These are phyloP conservation scores for Ophioceras dolichostomum DNA, from an alignment of 2,329 filamentous ascomycete genomes.

Conservation along the genomic window DNA sequence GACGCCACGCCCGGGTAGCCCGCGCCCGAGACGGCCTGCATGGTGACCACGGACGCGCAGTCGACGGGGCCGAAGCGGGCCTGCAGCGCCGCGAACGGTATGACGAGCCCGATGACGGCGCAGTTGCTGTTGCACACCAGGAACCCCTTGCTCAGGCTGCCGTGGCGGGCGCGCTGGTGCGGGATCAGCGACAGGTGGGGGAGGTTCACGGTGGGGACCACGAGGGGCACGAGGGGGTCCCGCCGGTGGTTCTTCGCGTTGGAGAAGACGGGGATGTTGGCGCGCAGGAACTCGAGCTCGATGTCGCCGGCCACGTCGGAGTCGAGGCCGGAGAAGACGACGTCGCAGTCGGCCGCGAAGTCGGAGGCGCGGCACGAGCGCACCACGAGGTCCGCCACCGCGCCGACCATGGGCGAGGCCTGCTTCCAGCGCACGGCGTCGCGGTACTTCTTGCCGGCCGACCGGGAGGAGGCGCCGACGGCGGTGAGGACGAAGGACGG, in stretches of 20 bases:
- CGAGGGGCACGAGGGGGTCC: slow-evolving; percentile 79
- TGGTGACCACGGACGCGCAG: slow-evolving; percentile 66
- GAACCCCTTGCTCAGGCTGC: slow-evolving; percentile 68
- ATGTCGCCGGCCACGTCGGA: slow-evolving; percentile 86
- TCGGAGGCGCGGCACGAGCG: slow-evolving; percentile 72
- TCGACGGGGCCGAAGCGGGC: slow-evolving; percentile 76
- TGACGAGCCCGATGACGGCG: slow-evolving; percentile 90
- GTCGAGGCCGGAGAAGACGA: slow-evolving; percentile 89
- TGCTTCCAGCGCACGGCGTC: slow-evolving; percentile 97
- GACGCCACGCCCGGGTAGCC: slow-evolving; percentile 82
- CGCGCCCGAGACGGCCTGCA: slow-evolving; percentile 89
- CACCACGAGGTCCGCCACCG: slow-evolving; percentile 70
- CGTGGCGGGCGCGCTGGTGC: slow-evolving; percentile 67
- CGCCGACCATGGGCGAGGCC: slow-evolving; percentile 59
- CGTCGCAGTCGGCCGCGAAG: slow-evolving; percentile 73
- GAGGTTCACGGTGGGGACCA: slow-evolving; percentile 92
- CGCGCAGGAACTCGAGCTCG: slow-evolving; percentile 82
- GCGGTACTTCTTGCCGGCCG: slow-evolving; percentile 86
- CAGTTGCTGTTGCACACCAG: slow-evolving; percentile 98
- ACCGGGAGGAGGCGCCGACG: slow-evolving; percentile 78
- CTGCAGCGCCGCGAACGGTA: slow-evolving; percentile 85
- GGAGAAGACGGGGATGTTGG: slow-evolving; percentile 85
- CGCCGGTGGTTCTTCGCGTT: slow-evolving; percentile 97
- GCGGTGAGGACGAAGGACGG: slow-evolving; percentile 79
- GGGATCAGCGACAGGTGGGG: slow-evolving; percentile 76